phyloP scores from a whole-genome alignment of 768 basidiomycete species.

The Mycena metata region DNA sequence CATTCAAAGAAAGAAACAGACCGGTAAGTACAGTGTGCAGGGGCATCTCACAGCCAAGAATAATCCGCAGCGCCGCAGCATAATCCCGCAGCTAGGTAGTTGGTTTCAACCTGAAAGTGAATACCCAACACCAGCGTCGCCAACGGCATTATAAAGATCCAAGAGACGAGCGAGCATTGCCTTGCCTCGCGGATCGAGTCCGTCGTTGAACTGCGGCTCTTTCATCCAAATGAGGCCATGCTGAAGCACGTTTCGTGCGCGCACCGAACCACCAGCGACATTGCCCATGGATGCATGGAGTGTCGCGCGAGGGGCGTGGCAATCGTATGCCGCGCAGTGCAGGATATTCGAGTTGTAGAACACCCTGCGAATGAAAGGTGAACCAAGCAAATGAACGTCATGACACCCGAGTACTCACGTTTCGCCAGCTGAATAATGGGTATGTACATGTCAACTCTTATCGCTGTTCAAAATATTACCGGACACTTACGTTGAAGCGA shows the following conservation, averaged over 20 bases:
- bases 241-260: slow-evolving; percentile 82
- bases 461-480: neutral
- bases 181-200: slow-evolving; percentile 60
- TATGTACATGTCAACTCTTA: no score
- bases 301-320: slow-evolving; percentile 66
- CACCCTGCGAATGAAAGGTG: slow-evolving; percentile 54
- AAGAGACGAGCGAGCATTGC: slow-evolving; percentile 73
- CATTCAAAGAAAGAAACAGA: no score
- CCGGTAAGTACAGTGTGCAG: no score
- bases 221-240: slow-evolving; percentile 83
- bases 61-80: no score
- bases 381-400: no score
- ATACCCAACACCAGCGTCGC: slow-evolving; percentile 67
- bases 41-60: no score
- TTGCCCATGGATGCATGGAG: slow-evolving; percentile 80
- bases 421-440: no score
- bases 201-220: slow-evolving; percentile 59
- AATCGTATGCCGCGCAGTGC: slow-evolving; percentile 77
- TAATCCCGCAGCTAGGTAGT: no score
- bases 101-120: slow-evolving; percentile 57
- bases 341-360: slow-evolving; percentile 88
- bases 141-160: slow-evolving; percentile 60
- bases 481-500: slow-evolving; percentile 64
- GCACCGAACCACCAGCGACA: slow-evolving; percentile 67
- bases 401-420: no score